Evolutionary conservation across 345 rosid species (phyloP).

Genomic region (Zanthoxylum bungeanum): DNA sequence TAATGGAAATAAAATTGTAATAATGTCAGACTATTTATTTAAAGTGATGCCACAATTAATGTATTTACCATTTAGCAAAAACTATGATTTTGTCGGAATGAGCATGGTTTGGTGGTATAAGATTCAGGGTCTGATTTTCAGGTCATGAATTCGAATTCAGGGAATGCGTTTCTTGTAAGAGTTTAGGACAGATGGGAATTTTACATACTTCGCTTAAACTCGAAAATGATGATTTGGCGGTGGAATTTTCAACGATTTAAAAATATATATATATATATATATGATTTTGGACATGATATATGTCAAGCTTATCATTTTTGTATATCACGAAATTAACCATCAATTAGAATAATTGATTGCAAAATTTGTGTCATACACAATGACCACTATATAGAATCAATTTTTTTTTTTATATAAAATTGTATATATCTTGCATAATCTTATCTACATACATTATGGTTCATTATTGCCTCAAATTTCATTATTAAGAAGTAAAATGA

Average conservation of each 20-base stretch:
- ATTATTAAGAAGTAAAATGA: not conserved
- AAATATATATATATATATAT: no score
- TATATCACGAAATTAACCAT: not conserved
- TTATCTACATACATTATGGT: not conserved
- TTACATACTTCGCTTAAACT: no score
- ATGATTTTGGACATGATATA: not conserved
- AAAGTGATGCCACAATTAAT: not conserved
- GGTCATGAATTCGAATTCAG: no score
- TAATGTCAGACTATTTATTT: not conserved
- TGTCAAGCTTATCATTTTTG: not conserved
- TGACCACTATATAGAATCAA: not conserved
- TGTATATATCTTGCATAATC: not conserved
- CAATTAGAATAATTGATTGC: not conserved
- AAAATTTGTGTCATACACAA: not conserved
- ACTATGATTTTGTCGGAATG: no score
- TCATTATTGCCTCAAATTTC: not conserved
- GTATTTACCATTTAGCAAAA: not conserved
- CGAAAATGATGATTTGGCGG: no score
- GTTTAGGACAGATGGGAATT: no score
- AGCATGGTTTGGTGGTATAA: no score
- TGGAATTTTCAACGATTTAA: no score
- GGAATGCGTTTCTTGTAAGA: no score
- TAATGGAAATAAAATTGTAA: no score
- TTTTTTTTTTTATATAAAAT: no score
- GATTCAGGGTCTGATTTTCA: no score